Evolutionary conservation across 2,329 filamentous ascomycete genomes (phyloP), one percentile per base, ranked within the genome.

Genomic region (Colletotrichum euphorbiae): DNA sequence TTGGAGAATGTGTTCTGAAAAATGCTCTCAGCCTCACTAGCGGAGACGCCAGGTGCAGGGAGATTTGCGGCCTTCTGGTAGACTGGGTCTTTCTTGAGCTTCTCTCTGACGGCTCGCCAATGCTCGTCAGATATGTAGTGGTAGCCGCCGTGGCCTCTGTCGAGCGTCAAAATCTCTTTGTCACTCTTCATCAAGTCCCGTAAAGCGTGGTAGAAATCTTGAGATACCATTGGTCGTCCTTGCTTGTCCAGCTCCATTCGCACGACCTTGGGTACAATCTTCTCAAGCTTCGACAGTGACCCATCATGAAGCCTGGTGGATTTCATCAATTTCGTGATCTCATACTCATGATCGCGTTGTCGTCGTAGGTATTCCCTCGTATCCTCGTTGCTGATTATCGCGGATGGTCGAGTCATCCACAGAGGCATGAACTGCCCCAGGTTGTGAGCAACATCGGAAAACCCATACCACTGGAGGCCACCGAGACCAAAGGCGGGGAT

Each of bases 201-300:
- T 8, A 93, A 75, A 0, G 90, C 90, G 63, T 87, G 81, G 86
- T 88, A 93, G 68, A 93, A 91, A 3, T 88, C 84, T 24, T 87
- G 81, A 0, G 85, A 79, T 15, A 93, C 85, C 21, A 85, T 78
- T 0, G 81, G 77, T 9, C 84, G 82, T 13, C 89, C 90, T 33
- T 85, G 76, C 38, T 80, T 76, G 64, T 84, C 80, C 7, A 83
- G 81, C 13, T 84, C 81, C 71, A 91, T 83, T 67, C 86, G 84
- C 4, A 93, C 79, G 9, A 85, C 72, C 12, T 84, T 81, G 0
- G 91, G 90, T 3, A 93, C 76, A 4, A 85, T 77, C 0, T 78
- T 72, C 52, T 84, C 74, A 3, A 91, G 74, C 38, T 81, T 80
- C 13, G 81, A 72, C 5, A 84, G 72, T 0, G 81, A 77, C 2